A percentile compares a stretch with the other conserved stretches of the same genome.
These are phyloP conservation scores for Penicillium janthinellum DNA, from an alignment of 2,329 filamentous ascomycete species.

Conservation along the genomic window DNA sequence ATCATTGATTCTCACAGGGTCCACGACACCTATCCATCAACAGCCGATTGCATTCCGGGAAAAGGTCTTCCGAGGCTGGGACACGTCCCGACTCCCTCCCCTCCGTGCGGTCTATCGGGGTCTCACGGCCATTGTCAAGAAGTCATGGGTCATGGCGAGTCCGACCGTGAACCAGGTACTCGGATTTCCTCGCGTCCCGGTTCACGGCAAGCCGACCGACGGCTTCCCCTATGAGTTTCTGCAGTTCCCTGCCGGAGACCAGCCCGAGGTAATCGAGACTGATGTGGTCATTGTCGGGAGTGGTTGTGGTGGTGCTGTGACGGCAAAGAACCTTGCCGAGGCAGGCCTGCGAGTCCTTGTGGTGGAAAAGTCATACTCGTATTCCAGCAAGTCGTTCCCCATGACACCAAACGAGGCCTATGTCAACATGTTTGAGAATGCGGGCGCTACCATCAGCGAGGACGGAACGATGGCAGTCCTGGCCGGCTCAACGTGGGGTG, in stretches of 20 bases:
- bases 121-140: conserved; percentile 53
- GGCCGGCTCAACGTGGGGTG: conserved; percentile 76
- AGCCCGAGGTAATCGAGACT: conserved; percentile 66
- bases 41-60: conserved; percentile 59
- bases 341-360: conserved; percentile 76
- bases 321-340: conserved; percentile 77
- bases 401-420: conserved; percentile 66
- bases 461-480: conserved; percentile 63
- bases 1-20: conserved; percentile 60
- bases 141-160: conserved; percentile 56
- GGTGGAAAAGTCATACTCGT: conserved; percentile 80
- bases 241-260: conserved; percentile 55
- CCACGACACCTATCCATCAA: conserved; percentile 55
- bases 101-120: conserved; percentile 54
- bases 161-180: conserved; percentile 54
- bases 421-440: conserved; percentile 69
- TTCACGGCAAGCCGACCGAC: conserved; percentile 54
- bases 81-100: conserved; percentile 53
- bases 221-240: conserved; percentile 60
- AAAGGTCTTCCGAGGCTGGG: conserved; percentile 56
- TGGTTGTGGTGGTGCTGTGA: conserved; percentile 81
- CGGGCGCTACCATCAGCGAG: conserved; percentile 59
- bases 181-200: conserved; percentile 57
- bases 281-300: conserved; percentile 87
- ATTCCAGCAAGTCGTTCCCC: conserved; percentile 69